A percentile compares a stretch with the other conserved stretches of the same genome.
Conservation (phyloP, 1,284 basidiomycete genomes). For the Rhodofomes roseus region DNA sequence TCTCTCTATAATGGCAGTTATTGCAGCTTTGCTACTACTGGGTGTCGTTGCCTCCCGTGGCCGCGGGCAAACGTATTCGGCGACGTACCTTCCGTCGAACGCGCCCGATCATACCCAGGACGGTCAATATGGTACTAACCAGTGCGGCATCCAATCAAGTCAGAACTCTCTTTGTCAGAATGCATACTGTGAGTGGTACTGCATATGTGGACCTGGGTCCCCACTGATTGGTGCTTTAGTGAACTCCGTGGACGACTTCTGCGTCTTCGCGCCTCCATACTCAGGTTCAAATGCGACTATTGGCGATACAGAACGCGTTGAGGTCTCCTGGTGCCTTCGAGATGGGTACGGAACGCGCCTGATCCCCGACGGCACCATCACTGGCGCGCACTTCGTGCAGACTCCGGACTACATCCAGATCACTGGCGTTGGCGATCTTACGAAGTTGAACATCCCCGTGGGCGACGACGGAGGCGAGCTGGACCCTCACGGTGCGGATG, state of each 20-base stretch:
- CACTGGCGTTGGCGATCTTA: constrained; percentile 65
- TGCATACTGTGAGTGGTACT: constrained; percentile 46
- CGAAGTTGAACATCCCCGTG: constrained; percentile 58
- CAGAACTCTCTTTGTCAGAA: constrained; percentile 67
- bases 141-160: constrained; percentile 54
- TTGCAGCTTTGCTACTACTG: constrained; percentile 9
- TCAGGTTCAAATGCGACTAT: constrained; percentile 51
- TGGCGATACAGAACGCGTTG: constrained; percentile 58
- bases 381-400: constrained; percentile 66
- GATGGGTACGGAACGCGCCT: constrained; percentile 65
- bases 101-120: constrained; percentile 49
- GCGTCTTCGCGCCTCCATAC: constrained; percentile 51
- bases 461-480: constrained; percentile 62
- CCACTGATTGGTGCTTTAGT: constrained; percentile 32
- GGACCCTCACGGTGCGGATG: constrained; percentile 58
- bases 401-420: constrained; percentile 71
- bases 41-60: constrained; percentile 16
- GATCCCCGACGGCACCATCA: constrained; percentile 74
- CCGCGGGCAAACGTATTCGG: constrained; percentile 32
- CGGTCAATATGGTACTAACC: constrained; percentile 64
- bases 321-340: constrained; percentile 70
- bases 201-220: background rate
- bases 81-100: constrained; percentile 38
- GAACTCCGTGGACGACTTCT: constrained; percentile 63
- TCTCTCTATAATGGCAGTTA: constrained; percentile 7